A percentile compares a stretch with the other conserved stretches of the same genome.
Evolutionary conservation across 208 protist genomes (phyloP).

Genomic region (Leishmania tarentolae): DNA sequence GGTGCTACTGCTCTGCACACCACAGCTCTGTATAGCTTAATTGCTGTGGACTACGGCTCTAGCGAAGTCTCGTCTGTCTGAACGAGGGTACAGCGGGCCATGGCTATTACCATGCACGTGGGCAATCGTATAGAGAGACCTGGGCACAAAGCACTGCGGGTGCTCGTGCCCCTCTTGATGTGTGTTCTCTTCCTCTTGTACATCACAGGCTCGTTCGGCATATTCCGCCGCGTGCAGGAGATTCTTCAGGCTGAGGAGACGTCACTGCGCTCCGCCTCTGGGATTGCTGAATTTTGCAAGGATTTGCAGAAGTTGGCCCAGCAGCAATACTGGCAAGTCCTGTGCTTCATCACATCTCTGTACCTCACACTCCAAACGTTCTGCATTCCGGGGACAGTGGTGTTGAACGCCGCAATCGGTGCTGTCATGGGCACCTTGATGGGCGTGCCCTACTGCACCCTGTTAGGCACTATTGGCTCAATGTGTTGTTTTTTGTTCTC

Average conservation of each 20-base stretch:
- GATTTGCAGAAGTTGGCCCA: slow-evolving; percentile 42
- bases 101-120: slow-evolving; percentile 32
- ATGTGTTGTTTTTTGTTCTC: slow-evolving; percentile 58
- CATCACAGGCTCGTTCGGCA: slow-evolving; percentile 38
- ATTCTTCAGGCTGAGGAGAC: slow-evolving; percentile 31
- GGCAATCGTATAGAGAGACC: slow-evolving; percentile 18
- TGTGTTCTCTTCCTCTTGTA: slow-evolving; percentile 38
- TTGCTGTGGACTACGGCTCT: not conserved
- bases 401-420: slow-evolving; percentile 81
- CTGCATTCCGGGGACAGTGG: slow-evolving; percentile 88
- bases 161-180: slow-evolving; percentile 30
- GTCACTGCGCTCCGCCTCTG: slow-evolving; percentile 41
- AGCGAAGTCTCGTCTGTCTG: not conserved
- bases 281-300: slow-evolving; percentile 52
- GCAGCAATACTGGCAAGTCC: slow-evolving; percentile 37
- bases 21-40: not conserved
- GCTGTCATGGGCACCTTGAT: slow-evolving; percentile 72
- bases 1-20: not conserved
- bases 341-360: slow-evolving; percentile 47
- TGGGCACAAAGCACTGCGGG: slow-evolving; percentile 8
- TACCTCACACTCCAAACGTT: slow-evolving; percentile 88
- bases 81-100: not conserved
- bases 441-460: slow-evolving; percentile 66
- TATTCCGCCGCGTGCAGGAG: slow-evolving; percentile 28
- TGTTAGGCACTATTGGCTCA: slow-evolving; percentile 66